These are phyloP conservation scores for Penicillium freii DNA, from an alignment of 2,329 filamentous ascomycete genomes.

Conservation along the genomic window DNA sequence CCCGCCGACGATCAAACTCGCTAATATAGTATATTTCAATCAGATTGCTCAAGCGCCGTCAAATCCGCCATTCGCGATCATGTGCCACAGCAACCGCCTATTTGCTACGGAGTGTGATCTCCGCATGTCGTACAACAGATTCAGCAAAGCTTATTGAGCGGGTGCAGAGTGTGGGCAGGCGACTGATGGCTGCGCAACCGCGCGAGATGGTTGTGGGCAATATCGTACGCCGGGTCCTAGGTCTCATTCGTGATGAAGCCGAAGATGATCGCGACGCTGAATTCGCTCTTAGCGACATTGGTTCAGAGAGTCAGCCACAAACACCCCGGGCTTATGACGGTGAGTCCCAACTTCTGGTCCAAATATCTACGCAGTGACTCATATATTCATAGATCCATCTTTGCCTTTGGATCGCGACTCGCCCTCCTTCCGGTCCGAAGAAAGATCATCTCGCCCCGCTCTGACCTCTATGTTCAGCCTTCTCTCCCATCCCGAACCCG, in stretches of 20 bases:
- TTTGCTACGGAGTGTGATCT: slow-evolving; percentile 82
- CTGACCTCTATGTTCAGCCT: slow-evolving; percentile 81
- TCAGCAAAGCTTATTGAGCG: slow-evolving; percentile 75
- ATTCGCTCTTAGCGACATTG: slow-evolving; percentile 59
- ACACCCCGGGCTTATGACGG: slow-evolving; percentile 41
- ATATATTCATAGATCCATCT: slow-evolving; percentile 27
- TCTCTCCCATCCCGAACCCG: slow-evolving; percentile 64
- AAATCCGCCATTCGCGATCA: slow-evolving; percentile 82
- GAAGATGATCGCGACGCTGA: slow-evolving; percentile 72
- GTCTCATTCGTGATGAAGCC: slow-evolving; percentile 86
- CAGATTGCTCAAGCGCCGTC: slow-evolving; percentile 83
- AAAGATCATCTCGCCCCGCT: slow-evolving; percentile 54
- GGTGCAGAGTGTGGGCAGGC: slow-evolving; percentile 73
- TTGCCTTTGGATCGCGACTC: slow-evolving; percentile 30
- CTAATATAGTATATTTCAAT: slow-evolving; percentile 6
- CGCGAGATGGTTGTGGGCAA: slow-evolving; percentile 91
- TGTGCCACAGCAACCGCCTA: slow-evolving; percentile 91
- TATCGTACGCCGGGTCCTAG: slow-evolving; percentile 84
- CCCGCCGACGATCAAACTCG: background rate
- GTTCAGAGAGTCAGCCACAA: slow-evolving; percentile 52
- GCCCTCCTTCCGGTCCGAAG: slow-evolving; percentile 30
- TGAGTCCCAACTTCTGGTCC: slow-evolving; percentile 17
- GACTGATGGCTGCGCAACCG: slow-evolving; percentile 78
- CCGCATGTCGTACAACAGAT: slow-evolving; percentile 73
- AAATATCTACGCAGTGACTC: slow-evolving; percentile 7